Evolutionary conservation across 345 rosid species (phyloP), one percentile per base, ranked within the genome.

Genomic region (Corchorus olitorius): DNA sequence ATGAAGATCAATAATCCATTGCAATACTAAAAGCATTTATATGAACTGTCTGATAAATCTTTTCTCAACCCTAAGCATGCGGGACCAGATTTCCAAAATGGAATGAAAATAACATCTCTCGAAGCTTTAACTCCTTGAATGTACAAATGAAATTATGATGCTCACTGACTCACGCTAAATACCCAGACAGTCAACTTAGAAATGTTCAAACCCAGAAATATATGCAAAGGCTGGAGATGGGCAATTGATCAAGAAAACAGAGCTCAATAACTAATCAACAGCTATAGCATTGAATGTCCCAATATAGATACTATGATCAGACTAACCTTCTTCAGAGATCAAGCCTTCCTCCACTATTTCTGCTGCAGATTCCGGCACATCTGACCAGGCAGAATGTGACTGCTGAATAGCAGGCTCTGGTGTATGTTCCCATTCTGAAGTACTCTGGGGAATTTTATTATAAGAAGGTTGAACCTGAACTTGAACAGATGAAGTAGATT

Each of bases 321-420:
- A 58, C 43, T 65, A 37, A 96, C 99, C 97, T 84, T 91, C 97
- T 35, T 90, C 97, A 54, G 76, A 76, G 65, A 81, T 90, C 4
- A 86, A 77, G 55, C 88, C 92, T 52, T 90, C 87, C 62, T 83
- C 79, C 75, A 45, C 80, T 69, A 76, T 85, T 70, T 79, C 91
- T 75, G 65, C 72, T 71, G 85, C 88, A 59, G 86, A 77, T 62
- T 91, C 99, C 12, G 88, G 75, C 60, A 75, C 77, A 79, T 74
- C 82, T 22, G 85, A 74, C 13, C 86, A 77, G n/a, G 85, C 76
- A 49, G 83, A 50, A 48, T 79, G 89, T 70, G 92, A 74, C 81
- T 88, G 97, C 81, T 89, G 97, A 69, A 77, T 79, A 61, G 85
- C 27, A 39, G 89, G 80, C 75, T 76, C 83, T 4, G 80, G 83